A percentile compares a stretch with the other conserved stretches of the same genome.
phyloP scores from a whole-genome alignment of 2,329 filamentous ascomycete genomes.

The Calonectria hongkongensis region DNA sequence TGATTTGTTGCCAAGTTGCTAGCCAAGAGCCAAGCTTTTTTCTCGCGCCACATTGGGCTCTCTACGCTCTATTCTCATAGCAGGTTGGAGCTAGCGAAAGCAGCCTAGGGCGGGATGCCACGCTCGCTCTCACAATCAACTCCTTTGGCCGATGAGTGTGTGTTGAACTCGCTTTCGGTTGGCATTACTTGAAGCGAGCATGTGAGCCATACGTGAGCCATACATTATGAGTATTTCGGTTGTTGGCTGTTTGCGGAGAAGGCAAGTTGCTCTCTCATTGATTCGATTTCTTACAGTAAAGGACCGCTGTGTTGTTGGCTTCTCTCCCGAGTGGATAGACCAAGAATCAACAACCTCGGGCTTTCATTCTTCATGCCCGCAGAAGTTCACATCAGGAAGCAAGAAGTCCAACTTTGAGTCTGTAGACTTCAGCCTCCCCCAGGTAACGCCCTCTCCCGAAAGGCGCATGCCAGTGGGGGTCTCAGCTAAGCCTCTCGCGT shows the following conservation, averaged over 20 bases:
- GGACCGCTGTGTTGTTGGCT: not conserved
- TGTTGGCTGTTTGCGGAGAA: too few species aligned
- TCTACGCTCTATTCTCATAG: not conserved
- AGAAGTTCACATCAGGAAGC: not conserved
- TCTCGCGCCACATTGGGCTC: not conserved
- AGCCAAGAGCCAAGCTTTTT: conserved; percentile 3
- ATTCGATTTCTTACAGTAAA: not conserved
- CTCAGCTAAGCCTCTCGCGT: conserved; percentile 15
- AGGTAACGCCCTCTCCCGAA: conserved; percentile 3
- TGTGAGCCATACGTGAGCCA: not conserved
- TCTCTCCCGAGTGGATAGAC: not conserved
- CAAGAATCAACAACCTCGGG: not conserved
- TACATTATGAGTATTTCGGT: too few species aligned
- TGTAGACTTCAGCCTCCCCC: not conserved
- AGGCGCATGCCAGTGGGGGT: conserved; percentile 1
- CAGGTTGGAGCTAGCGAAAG: not conserved
- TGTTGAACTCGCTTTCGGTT: not conserved
- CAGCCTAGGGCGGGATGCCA: not conserved
- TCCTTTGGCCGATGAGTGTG: not conserved
- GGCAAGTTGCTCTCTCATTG: not conserved
- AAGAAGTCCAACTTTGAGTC: not conserved
- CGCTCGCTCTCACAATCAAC: not conserved
- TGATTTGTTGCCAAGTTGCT: not conserved
- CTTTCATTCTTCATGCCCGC: not conserved
- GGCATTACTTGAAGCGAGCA: not conserved